A percentile compares a stretch with the other conserved stretches of the same genome.
Conservation (phyloP, 2,329 filamentous ascomycete genomes). For the Dactylellina drechsleri region DNA sequence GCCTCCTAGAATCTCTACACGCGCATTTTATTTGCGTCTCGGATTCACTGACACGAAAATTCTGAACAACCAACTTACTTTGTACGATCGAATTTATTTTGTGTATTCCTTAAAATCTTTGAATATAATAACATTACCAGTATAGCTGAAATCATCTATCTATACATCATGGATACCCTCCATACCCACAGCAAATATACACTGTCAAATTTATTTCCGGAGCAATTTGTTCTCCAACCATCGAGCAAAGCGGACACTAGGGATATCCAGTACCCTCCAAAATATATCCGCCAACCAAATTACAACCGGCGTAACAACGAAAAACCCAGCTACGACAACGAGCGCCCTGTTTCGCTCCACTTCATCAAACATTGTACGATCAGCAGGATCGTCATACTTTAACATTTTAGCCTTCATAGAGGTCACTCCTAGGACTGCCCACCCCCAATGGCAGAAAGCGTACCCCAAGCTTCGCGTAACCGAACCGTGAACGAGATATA, state of each 20-base stretch:
- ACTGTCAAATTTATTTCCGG: too few relatives aligned
- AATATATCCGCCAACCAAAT: conserved; percentile 71
- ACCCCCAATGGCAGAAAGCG: conserved; percentile 62
- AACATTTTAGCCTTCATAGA: not conserved
- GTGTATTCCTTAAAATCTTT: too few relatives aligned
- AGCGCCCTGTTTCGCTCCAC: not conserved
- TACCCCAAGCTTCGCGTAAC: conserved; percentile 71
- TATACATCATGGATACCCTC: too few relatives aligned
- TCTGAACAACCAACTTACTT: too few relatives aligned
- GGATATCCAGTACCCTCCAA: conserved; percentile 69
- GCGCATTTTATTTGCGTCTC: too few relatives aligned
- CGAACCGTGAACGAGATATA: conserved; percentile 74
- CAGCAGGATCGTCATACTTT: conserved; percentile 1
- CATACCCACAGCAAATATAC: too few relatives aligned
- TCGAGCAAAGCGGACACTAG: conserved; percentile 65
- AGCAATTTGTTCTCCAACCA: conserved; percentile 63
- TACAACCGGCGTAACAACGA: conserved; percentile 23
- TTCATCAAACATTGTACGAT: not conserved
- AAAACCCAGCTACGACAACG: conserved; percentile 20
- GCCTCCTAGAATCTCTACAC: too few relatives aligned
- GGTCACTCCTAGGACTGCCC: conserved; percentile 5
- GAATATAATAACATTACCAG: too few relatives aligned
- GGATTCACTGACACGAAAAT: too few relatives aligned
- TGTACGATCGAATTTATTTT: too few relatives aligned
- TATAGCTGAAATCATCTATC: too few relatives aligned